A percentile compares a stretch with the other conserved stretches of the same genome.
Evolutionary conservation across 164 flowering plant species (phyloP).

Genomic region (Berberis thunbergii): DNA sequence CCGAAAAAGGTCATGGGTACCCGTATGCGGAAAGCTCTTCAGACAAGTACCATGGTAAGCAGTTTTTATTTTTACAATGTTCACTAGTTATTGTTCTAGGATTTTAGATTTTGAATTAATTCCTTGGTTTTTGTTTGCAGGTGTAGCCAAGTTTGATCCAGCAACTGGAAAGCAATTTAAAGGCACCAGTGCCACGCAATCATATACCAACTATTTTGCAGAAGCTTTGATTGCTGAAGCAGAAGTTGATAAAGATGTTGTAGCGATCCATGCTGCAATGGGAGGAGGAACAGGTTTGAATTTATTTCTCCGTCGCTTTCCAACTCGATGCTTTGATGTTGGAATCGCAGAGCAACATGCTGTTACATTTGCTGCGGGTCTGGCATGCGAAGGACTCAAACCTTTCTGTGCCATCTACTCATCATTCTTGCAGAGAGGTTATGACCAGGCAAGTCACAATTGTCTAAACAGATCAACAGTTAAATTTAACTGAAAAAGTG

Average conservation of each 20-base stretch:
- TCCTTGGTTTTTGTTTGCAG: constrained; percentile 28
- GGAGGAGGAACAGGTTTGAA: constrained; percentile 97
- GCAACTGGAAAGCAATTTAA: constrained; percentile 94
- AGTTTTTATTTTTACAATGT: not conserved
- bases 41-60: constrained; percentile 90
- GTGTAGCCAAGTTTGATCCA: constrained; percentile 88
- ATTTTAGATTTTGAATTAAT: not conserved
- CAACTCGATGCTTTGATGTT: constrained; percentile 85
- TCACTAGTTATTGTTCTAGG: not conserved
- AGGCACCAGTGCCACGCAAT: constrained; percentile 49
- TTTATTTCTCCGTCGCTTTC: constrained; percentile 71
- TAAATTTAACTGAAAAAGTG: no score
- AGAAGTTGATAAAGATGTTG: constrained; percentile 69
- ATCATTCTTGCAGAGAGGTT: constrained; percentile 92
- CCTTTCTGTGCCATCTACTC: constrained; percentile 96
- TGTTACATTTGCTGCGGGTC: constrained; percentile 95
- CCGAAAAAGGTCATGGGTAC: constrained; percentile 96
- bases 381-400: constrained; percentile 91
- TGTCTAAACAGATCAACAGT: not conserved
- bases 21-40: constrained; percentile 95
- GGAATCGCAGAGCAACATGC: constrained; percentile 99
- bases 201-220: constrained; percentile 88
- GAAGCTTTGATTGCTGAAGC: constrained; percentile 97
- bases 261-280: constrained; percentile 99
- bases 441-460: constrained; percentile 64